Base-by-base conservation (phyloP, 768 basidiomycete genomes). In the Russula foetens region DNA sequence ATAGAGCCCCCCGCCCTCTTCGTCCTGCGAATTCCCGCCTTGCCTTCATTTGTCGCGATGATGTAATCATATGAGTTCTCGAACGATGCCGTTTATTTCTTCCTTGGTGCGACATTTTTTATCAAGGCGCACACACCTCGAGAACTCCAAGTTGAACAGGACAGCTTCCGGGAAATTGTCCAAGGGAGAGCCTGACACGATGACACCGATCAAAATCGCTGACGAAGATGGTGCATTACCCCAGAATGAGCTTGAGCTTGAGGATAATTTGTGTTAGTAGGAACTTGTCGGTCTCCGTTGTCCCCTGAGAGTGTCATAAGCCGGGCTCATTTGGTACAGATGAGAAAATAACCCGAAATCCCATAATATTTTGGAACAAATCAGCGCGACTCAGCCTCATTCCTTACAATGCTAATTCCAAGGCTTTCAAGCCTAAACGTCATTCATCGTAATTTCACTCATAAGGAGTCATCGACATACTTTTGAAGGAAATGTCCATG, bases 21-120 rank as follows among this genome's bases (percentile, higher is more conserved):
- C 75, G 57, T 81, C 81, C 1, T 76, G 75, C 4, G 75, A 76
- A 4, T 77, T 76, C 0, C 84, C 82, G 59, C 84, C n/a, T n/a
- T n/a, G n/a, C n/a, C 84, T 73, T 98, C 97, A 69, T 98, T 96
- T 11, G 95, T 96, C 1, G 97, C 97, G 56, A 99, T 97, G 64
- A 98, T 93, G 71, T 98, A 98, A 71, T 99, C 94, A 68, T 98
- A 98, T 99, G 70, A 99, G 98, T 72, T 98, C 97, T 68, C 98
- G 95, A 1, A 99, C 97, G 1, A 88, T 99, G 97, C 69, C 94
- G 97, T 72, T 92, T 93, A 17, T 23, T 1, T 4, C 7, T 28
- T 19, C 48, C 49, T 69, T 28, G 67, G 65, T 28, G 24, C 9
- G 53, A 23, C n/a, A 6, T 7, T 12, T 3, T 52, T 23, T 19